phyloP scores from a whole-genome alignment of 768 basidiomycete species.

The Tephrocybe sp. region DNA sequence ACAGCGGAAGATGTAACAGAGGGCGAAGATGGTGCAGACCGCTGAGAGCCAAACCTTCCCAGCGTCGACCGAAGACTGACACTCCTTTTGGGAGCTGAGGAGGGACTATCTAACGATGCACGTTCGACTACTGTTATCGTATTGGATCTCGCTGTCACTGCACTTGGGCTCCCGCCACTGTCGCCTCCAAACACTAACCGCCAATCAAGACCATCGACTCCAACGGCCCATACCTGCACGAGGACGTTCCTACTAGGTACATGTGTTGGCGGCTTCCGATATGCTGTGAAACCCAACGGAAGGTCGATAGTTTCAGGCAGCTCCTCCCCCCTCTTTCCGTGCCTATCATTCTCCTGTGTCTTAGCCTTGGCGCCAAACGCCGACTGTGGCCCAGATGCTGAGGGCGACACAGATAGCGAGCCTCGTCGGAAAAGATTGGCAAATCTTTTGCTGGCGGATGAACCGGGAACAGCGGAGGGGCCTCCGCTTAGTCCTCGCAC shows the following conservation, averaged over 20 bases:
- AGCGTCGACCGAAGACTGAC: conserved; percentile 19
- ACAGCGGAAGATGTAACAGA: not conserved
- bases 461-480: conserved; percentile 10
- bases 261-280: conserved; percentile 70
- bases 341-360: conserved; percentile 18
- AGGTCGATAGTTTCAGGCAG: conserved; percentile 1
- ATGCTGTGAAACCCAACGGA: conserved; percentile 64
- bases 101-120: conserved; percentile 6
- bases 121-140: not conserved
- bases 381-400: conserved; percentile 8
- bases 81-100: conserved; percentile 16
- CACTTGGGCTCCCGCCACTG: conserved; percentile 2
- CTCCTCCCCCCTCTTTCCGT: conserved; percentile 5
- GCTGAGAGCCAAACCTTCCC: conserved; percentile 13
- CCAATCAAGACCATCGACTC: conserved; percentile 71
- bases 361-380: conserved; percentile 8
- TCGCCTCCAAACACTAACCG: conserved; percentile 49
- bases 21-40: conserved; percentile 6
- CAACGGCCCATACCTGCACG: conserved; percentile 90
- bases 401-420: conserved; percentile 5
- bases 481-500: conserved; percentile 49
- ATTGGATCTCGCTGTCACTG: conserved; percentile 6
- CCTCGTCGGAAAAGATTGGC: conserved; percentile 19
- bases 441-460: conserved; percentile 16
- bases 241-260: conserved; percentile 69